phyloP scores from a whole-genome alignment of 192 early-diverging fungal species.

The Coemansia sp. region DNA sequence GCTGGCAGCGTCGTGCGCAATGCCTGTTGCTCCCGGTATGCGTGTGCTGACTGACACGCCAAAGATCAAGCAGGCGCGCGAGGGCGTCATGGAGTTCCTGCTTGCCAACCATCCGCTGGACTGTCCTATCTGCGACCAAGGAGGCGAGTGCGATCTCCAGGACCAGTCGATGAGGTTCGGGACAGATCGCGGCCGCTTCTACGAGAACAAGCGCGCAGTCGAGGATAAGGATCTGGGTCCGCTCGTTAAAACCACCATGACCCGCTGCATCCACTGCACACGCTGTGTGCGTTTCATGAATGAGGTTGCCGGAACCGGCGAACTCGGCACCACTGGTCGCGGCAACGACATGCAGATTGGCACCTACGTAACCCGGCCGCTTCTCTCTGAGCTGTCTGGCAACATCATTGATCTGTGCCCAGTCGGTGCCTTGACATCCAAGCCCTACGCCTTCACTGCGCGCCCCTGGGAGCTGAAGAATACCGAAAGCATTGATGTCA shows the following conservation, averaged over 20 bases:
- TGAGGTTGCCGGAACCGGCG: slow-evolving; percentile 93
- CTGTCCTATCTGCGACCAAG: slow-evolving; percentile 98
- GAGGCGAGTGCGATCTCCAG: slow-evolving; percentile 98
- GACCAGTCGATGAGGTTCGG: slow-evolving; percentile 98
- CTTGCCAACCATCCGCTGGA: slow-evolving; percentile 98
- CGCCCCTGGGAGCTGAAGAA: slow-evolving; percentile 97
- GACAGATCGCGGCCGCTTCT: slow-evolving; percentile 86
- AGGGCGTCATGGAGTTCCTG: slow-evolving; percentile 91
- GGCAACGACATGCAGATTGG: slow-evolving; percentile 99
- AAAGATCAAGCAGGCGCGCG: slow-evolving; percentile 94
- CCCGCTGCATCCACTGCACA: slow-evolving; percentile 98
- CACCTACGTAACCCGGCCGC: slow-evolving; percentile 88
- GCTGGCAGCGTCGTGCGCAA: slow-evolving; percentile 94
- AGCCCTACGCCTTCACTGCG: slow-evolving; percentile 92
- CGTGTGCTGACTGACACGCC: slow-evolving; percentile 92
- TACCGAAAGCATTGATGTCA: slow-evolving; percentile 93
- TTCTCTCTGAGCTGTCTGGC: slow-evolving; percentile 93
- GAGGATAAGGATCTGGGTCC: slow-evolving; percentile 98
- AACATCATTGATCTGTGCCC: slow-evolving; percentile 98
- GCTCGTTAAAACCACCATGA: slow-evolving; percentile 95
- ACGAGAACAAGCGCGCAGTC: slow-evolving; percentile 92
- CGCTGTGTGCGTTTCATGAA: slow-evolving; percentile 98
- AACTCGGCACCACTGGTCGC: slow-evolving; percentile 92
- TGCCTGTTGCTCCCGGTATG: slow-evolving; percentile 98
- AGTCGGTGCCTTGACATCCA: slow-evolving; percentile 95